These are phyloP conservation scores for Cladosporium oxysporum DNA, from an alignment of 2,329 filamentous ascomycete species.

Conservation along the genomic window DNA sequence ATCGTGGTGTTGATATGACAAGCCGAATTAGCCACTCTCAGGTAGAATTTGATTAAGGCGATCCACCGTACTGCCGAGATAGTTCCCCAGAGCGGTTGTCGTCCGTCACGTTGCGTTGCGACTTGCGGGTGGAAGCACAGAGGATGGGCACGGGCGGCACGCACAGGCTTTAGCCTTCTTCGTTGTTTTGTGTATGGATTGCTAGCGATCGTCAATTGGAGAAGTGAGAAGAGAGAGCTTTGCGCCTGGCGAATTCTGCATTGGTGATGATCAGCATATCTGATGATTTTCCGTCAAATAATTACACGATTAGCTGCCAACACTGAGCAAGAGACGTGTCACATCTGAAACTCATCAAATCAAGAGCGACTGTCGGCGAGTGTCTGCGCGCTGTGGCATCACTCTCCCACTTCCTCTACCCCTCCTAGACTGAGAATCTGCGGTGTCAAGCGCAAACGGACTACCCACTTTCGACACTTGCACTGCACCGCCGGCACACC, in stretches of 20 bases:
- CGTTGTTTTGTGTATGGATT: constrained; percentile 2
- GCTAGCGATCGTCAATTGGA: background rate
- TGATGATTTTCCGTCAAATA: background rate
- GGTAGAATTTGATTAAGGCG: background rate
- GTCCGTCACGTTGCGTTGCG: background rate
- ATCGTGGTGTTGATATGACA: background rate
- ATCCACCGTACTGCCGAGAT: constrained; percentile 8
- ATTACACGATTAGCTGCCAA: background rate
- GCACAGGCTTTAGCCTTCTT: constrained; percentile 2
- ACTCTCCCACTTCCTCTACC: constrained; percentile 5
- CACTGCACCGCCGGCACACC: background rate
- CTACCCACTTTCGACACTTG: constrained; percentile 5
- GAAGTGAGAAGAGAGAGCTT: background rate
- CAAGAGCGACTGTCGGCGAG: background rate
- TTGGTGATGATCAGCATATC: background rate
- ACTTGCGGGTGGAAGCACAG: background rate
- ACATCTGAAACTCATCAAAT: background rate
- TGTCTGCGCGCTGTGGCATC: background rate
- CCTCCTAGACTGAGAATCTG: constrained; percentile 12
- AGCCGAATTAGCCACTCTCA: background rate
- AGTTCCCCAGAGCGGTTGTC: background rate
- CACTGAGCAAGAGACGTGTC: background rate
- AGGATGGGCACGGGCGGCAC: background rate
- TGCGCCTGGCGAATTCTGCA: background rate
- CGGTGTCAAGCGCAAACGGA: constrained; percentile 13